Base-by-base conservation (phyloP, 345 rosid genomes). In the Populus tremula region DNA sequence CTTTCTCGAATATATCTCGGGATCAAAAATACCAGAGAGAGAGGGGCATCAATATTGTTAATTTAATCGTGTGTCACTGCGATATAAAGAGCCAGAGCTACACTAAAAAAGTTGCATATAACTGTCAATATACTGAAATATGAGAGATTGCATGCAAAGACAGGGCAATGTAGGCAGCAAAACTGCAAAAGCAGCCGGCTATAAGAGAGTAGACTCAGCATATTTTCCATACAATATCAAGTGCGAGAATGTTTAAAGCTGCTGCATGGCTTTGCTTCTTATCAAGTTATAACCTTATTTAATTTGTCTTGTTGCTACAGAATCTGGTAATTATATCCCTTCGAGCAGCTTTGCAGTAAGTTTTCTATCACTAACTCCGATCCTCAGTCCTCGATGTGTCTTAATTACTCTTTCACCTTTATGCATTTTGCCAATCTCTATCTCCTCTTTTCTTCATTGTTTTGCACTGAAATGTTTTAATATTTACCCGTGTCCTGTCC, bases 1-100 rank as follows among this genome's bases (percentile, higher is more conserved):
- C 79, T 85, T 75, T 83, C 87, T 81, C 86, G 87, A 81, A 82
- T 77, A 72, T 64, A 79, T 82, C 87, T 87, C 81, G 89, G 87
- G 89, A 87, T 87, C 77, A 82, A 79, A 67, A 64, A 62, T 67
- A 47, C 70, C 54, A 61, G 3, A 1, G 27, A 56, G 3, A 41
- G 73, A 59, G 21, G 21, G 72, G 53, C 36, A 54, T 38, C 27
- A 29, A 20, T 23, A 41, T 6, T 13, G 21, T 41, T 9, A n/a
- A 43, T 66, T 18, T 56, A 66, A 4, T 20, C 17, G 67, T 62
- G 64, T 17, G 62, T 71, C 27, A 1, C 65, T 74, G 36, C 35
- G 5, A 9, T 56, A 65, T 56, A 66, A 64, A 73, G 82, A 81
- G 76, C 53, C 82, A 77, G 71, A 62, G 62, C 75, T 77, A 77